Base-by-base conservation (phyloP, 2,329 filamentous ascomycete species). In the Apiospora kogelbergensis region DNA sequence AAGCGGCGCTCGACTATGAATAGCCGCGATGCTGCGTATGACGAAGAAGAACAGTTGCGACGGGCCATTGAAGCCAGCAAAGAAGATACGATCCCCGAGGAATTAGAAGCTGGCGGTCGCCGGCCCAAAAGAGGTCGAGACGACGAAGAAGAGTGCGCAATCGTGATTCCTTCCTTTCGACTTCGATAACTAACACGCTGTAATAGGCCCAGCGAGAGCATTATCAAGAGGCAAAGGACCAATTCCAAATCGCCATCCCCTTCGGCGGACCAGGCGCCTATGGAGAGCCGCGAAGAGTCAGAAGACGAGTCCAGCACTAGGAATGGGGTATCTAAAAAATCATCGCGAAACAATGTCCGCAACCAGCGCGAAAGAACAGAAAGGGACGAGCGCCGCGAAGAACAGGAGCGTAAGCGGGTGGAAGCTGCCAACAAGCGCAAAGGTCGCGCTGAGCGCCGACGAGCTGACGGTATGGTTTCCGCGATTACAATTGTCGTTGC, bases 1-100 rank as follows among this genome's bases (percentile, higher is more conserved):
- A 98, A 98, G 79, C 89, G 96, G 70, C 89, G 96, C 37, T 97
- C 94, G 24, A 99, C 96, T 7, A 98, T 98, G 94, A 97, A 98
- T 78, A 99, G 96, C 79, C 90, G 95, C 71, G 92, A 94, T 79
- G 95, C 95, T 53, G 95, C 94, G 26, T 98, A 98, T 75, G 95
- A 98, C 73, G 96, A 99, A 80, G 95, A 97, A 74, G 94, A 97
- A 78, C 91, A 95, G 76, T 81, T 99, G 46, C 89, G 94, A 68
- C 89, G 93, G 73, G 96, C 95, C 40, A 94, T 99, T 74, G 95
- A 98, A 80, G 95, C 97, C 71, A 99, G 96, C 83, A 98, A 95
- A 81, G 91, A 93, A 76, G 93, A 97, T 57, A 89, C 87, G 13
- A 84, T 85, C 64, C 80, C 84, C 15, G 84, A 84, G 13, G 80